phyloP scores from a whole-genome alignment of 805 yeast genomes.

The Cyberlindnera veronae region DNA sequence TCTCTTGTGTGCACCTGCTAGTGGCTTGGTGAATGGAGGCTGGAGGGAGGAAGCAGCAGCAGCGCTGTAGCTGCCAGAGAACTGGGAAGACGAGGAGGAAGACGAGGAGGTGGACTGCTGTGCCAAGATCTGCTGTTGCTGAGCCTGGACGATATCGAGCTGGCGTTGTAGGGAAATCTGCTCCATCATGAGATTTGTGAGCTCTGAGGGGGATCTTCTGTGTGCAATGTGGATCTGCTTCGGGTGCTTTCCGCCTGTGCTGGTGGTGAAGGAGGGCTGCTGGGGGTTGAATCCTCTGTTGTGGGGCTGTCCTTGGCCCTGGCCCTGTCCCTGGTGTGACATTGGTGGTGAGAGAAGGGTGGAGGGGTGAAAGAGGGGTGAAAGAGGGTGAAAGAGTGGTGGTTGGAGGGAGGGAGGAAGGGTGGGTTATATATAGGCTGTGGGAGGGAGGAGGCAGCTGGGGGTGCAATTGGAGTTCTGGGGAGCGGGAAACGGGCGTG shows the following conservation, averaged over 20 bases:
- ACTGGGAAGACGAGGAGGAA: too few relatives aligned
- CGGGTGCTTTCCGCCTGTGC: conserved; percentile 43
- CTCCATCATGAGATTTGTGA: conserved; percentile 90
- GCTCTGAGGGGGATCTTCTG: conserved; percentile 91
- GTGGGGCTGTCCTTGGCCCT: conserved; percentile 9
- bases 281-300: conserved; percentile 18
- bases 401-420: too few relatives aligned
- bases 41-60: conserved; percentile 13
- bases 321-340: conserved; percentile 6
- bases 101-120: conserved; percentile 49
- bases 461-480: too few relatives aligned
- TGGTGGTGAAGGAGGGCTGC: conserved; percentile 28
- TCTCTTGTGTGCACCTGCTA: conserved; percentile 50
- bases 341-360: background rate
- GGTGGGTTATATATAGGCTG: too few relatives aligned
- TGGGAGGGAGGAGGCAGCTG: too few relatives aligned
- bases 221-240: conserved; percentile 90
- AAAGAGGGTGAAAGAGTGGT: too few relatives aligned
- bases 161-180: conserved; percentile 86
- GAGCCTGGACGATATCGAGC: conserved; percentile 85
- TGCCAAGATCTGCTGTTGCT: conserved; percentile 78
- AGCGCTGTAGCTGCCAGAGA: conserved; percentile 11
- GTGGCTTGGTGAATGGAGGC: too few relatives aligned
- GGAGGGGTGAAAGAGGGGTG: too few relatives aligned
- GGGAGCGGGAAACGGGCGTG: too few relatives aligned